Base-by-base conservation (phyloP, 768 basidiomycete species). In the Boletus tylopilopsis region DNA sequence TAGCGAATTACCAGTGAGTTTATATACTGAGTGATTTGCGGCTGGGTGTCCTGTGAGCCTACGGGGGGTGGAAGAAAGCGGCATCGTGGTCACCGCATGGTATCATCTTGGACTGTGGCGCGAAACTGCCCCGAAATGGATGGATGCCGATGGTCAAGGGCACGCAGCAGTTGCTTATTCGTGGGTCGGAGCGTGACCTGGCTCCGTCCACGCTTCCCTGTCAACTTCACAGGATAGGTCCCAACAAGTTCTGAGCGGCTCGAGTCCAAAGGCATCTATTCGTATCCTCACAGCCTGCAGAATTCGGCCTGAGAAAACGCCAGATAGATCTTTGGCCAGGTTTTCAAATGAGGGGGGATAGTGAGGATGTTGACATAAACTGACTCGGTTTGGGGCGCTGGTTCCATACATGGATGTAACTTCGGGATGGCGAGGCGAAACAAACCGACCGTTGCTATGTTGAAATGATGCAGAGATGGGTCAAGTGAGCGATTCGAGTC, bases 31-130 rank as follows among this genome's bases (percentile, higher is more conserved):
- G 52, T 55, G 64, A 68, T 64, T 57, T 63, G 54, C 51, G 56
- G 54, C 52, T 50, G 55, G 48, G 54, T 32, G 49, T 50, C 50
- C 64, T 62, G 57, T 53, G 47, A 51, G 53, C 42, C 36, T 56
- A 45, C 42, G 56, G 59, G n/a, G 56, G 56, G 40, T 49, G 42
- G 65, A 68, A 55, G 67, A 62, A 60, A 56, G 61, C 45, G 58
- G 65, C 68, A 68, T 59, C 66, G 68, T 68, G 66, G 68, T 34
- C 48, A 50, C 66, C 66, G 53, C 66, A 68, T 68, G 66, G 59
- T 53, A 38, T 51, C 65, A 61, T 57, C 55, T 51, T 50, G 61
- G 33, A 53, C 50, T 61, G 63, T 69, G 67, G 68, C 66, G 62
- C 60, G 51, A 52, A 42, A 56, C 48, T 44, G 53, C 48, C 66